Base-by-base conservation (phyloP, 2,329 filamentous ascomycete genomes). In the Rhytidhysteron rufulum region DNA sequence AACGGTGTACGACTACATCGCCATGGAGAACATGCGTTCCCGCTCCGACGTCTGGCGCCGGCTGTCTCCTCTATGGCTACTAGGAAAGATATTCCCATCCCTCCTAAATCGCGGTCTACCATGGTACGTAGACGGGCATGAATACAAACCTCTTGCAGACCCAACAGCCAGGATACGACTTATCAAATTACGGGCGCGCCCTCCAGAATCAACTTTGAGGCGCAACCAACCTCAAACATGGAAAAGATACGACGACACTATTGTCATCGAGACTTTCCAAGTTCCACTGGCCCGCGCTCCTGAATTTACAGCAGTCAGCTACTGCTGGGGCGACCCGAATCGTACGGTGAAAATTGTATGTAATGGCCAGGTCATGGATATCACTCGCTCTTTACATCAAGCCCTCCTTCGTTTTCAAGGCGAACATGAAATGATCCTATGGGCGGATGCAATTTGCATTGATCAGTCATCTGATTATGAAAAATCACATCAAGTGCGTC, bases 391-490 rank as follows among this genome's bases (percentile, higher is more conserved):
- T 16, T 25, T 37, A 5, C 35, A 37, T 15, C 24, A 37, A 29
- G 35, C 35, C 5, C 35, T 37, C 17, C 22, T 37, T 8, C n/a
- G 17, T 17, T 37, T 37, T 16, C 35, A 25, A 10, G 24, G 35
- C 11, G 13, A 4, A 4, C 5, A 11, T 5, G 16, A 37, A 30
- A 8, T 22, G 4, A 17, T 30, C 9, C 20, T 37, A 9, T 37
- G 35, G 35, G 35, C 35, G 11, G 35, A 37, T 17, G 35, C 35
- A 9, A 37, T 37, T 20, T 42, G 37, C 15, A 40, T 40, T 33
- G 40, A 40, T 34, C 41, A 43, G 22, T 7, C 25, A 5, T 36
- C 39, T 15, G 32, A 40, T 15, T 15, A 30, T 7, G 41, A 43
- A 33, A 39, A 40, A 20, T 40, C 21, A 8, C 30, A 35, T 18